Base-by-base conservation (phyloP, 306 rosid species). In the Morella rubra region DNA sequence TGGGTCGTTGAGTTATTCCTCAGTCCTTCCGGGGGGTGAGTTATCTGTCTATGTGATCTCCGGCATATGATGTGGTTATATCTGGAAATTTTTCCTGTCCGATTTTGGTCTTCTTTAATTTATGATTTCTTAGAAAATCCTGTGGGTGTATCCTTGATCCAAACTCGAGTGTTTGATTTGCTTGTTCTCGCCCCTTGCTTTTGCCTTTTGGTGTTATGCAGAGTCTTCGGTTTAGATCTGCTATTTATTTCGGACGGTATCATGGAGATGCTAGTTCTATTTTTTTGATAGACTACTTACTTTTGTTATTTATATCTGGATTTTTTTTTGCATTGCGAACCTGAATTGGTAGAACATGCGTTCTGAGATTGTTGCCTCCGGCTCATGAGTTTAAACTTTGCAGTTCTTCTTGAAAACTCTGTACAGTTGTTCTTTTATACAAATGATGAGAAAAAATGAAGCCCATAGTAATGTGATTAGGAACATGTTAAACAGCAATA, bases 221-320 rank as follows among this genome's bases (percentile, higher is more conserved):
- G 51, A 55, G 45, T 69, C 42, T 50, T 83, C 42, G 16, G 3
- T 40, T 22, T 79, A 74, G 85, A 89, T 86, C 86, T 79, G 79
- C 52, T 6, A 46, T 51, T n/a, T 45, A 58, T 60, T 74, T 3
- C 16, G 72, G 61, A 47, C 27, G 37, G 13, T 20, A 13, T 58
- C 64, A 10, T 58, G 37, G 22, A 22, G 20, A 9, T 22, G 22
- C 18, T 9, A 5, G 9, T 12, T 49, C 32, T 50, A 50, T 54
- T 32, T 51, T 32, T 58, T 53, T 40, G 18, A 41, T 69, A 44
- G 47, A 7, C 46, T 42, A 61, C 27, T 50, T 47, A 8, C 49
- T 61, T 7, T 41, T 41, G 60, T 41, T 44, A 45, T 64, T 73
- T 42, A 64, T 24, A 27, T 75, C 46, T 41, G 14, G 16, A 6